phyloP scores from a whole-genome alignment of 2,329 filamentous ascomycete genomes.

The Periconia sp. region DNA sequence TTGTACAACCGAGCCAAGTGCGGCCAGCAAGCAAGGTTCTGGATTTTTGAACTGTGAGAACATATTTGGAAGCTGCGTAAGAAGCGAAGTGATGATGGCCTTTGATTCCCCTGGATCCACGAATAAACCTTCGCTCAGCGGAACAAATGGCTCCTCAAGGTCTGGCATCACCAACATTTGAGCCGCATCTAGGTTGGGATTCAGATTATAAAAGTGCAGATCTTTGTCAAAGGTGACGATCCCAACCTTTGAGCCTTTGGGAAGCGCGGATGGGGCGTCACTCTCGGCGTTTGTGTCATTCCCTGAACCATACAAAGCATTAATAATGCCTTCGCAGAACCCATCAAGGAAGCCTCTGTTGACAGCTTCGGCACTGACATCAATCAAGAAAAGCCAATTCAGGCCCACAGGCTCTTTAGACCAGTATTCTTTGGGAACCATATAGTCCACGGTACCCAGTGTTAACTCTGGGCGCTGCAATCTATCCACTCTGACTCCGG shows the following conservation, averaged over 20 bases:
- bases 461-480: slow-evolving; percentile 87
- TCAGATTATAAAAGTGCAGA: slow-evolving; percentile 97
- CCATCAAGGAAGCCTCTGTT: slow-evolving; percentile 89
- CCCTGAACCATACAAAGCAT: slow-evolving; percentile 75
- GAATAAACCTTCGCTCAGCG: slow-evolving; percentile 87
- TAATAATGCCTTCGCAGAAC: slow-evolving; percentile 85
- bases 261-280: slow-evolving; percentile 60
- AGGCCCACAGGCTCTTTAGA: slow-evolving; percentile 88
- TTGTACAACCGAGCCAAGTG: slow-evolving; percentile 79
- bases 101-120: slow-evolving; percentile 92
- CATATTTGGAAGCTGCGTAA: slow-evolving; percentile 79
- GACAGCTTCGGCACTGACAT: slow-evolving; percentile 87
- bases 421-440: slow-evolving; percentile 99
- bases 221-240: slow-evolving; percentile 97
- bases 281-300: slow-evolving; percentile 47
- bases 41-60: slow-evolving; percentile 88
- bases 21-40: slow-evolving; percentile 83
- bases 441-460: slow-evolving; percentile 90
- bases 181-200: slow-evolving; percentile 75
- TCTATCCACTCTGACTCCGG: slow-evolving; percentile 83
- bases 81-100: slow-evolving; percentile 82
- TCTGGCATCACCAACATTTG: slow-evolving; percentile 99
- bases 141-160: slow-evolving; percentile 93
- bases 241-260: slow-evolving; percentile 81
- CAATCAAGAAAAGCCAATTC: slow-evolving; percentile 87